These are phyloP conservation scores for Penicillium ochrochloron DNA, from an alignment of 495 filamentous ascomycete species.

Conservation along the genomic window DNA sequence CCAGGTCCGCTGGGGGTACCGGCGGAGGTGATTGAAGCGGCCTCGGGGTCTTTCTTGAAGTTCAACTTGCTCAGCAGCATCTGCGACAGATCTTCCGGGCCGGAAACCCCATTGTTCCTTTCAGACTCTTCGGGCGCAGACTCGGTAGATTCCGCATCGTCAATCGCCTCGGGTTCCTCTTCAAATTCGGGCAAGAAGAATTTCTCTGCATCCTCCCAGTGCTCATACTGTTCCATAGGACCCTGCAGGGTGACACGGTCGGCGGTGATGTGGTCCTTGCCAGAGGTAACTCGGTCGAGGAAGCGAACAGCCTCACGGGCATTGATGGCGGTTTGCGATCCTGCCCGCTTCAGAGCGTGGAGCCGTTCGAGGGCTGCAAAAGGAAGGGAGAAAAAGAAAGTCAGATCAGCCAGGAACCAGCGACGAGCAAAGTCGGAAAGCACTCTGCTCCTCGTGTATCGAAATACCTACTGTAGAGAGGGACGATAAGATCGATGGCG, in stretches of 20 bases:
- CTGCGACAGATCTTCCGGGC: slow-evolving; percentile 50
- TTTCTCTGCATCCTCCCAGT: slow-evolving; percentile 66
- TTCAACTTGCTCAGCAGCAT: slow-evolving; percentile 58
- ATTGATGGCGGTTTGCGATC: slow-evolving; percentile 60
- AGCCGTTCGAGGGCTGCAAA: slow-evolving; percentile 59
- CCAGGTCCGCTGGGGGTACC: slow-evolving; percentile 50
- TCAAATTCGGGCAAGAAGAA: slow-evolving; percentile 61
- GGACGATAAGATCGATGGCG: slow-evolving; percentile 67
- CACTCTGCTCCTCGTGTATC: background rate
- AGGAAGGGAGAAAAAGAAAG: slow-evolving; percentile 23
- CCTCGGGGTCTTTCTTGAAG: slow-evolving; percentile 53
- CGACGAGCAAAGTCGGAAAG: slow-evolving; percentile 7
- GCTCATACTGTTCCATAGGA: slow-evolving; percentile 61
- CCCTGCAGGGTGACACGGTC: slow-evolving; percentile 57
- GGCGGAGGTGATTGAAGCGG: slow-evolving; percentile 53
- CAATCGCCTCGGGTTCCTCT: slow-evolving; percentile 42
- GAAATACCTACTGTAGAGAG: slow-evolving; percentile 62
- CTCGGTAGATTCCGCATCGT: slow-evolving; percentile 26
- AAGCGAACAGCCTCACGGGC: slow-evolving; percentile 67
- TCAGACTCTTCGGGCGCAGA: slow-evolving; percentile 24
- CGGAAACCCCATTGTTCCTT: slow-evolving; percentile 19
- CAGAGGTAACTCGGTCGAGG: slow-evolving; percentile 66
- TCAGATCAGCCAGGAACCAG: slow-evolving; percentile 15
- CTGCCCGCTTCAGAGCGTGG: slow-evolving; percentile 60
- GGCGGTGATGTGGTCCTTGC: slow-evolving; percentile 53